Base-by-base conservation (phyloP, 208 protist genomes). In the Acanthamoeba castellanii region DNA sequence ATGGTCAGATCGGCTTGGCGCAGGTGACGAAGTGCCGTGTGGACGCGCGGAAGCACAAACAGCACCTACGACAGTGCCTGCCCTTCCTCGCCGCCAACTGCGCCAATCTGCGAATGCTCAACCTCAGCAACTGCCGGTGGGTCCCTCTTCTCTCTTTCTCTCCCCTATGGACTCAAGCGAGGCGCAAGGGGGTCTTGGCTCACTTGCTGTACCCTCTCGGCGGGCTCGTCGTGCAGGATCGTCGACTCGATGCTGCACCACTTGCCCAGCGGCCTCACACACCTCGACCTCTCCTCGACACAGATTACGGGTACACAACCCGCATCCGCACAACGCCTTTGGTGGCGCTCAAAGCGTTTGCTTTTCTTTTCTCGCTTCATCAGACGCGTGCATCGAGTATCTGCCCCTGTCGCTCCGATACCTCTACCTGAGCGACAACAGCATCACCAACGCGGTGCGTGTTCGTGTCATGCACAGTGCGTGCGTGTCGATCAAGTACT, bases 21-120 rank as follows among this genome's bases (percentile, higher is more conserved):
- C 81, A 47, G 42, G 81, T 88, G 50, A 88, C 81, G 9, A 22
- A 66, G 20, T 64, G 32, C 27, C 81, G 81, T 3, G 13, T 88
- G 50, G 45, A 64, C 34, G 0, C 81, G 22, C 18, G 50, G 50
- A 88, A 88, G 52, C 81, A 88, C 50, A 88, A 88, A 20, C 81
- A 88, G 50, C 81, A 88, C 22, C 22, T 88, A 0, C 81, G 81
- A 2, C 22, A 37, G 11, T 27, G 47, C 14, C 50, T 88, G 50
- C 81, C 81, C 50, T 88, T 88, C 20, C 81, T 88, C n/a, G 81
- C 81, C 9, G 81, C 50, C 50, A 88, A 88, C 34, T 88, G 81
- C 50, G 16, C 45, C 50, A 88, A 88, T 27, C 25, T 88, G n/a
- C 45, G 52, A 5, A 34, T 64, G 22, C 81, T 88, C 81, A 88